Conservation (phyloP, 768 basidiomycete genomes). For the Lentinula detonsa region DNA sequence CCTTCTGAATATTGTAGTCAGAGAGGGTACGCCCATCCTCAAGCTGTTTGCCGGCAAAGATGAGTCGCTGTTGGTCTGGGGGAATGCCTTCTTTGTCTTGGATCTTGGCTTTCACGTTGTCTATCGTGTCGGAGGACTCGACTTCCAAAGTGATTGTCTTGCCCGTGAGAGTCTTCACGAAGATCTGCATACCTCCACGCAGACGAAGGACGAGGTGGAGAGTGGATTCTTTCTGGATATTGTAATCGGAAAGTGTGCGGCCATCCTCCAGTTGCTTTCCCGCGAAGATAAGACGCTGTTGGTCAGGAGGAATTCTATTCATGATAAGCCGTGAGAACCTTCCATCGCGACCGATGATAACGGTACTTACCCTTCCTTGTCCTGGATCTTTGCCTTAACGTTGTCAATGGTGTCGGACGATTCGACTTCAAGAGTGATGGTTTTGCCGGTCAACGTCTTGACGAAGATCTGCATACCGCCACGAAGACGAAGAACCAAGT, state of each 20-base stretch:
- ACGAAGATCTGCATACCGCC: conserved; percentile 80
- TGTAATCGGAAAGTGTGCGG: conserved; percentile 82
- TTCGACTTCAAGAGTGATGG: conserved; percentile 84
- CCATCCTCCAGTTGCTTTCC: conserved; percentile 96
- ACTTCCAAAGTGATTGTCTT: conserved; percentile 93
- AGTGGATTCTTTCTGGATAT: conserved; percentile 95
- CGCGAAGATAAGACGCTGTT: conserved; percentile 94
- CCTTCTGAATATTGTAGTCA: conserved; percentile 90
- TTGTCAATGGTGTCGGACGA: conserved; percentile 74
- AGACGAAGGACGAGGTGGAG: conserved; percentile 80
- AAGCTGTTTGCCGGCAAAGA: conserved; percentile 90
- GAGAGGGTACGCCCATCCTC: conserved; percentile 89
- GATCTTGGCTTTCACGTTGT: conserved; percentile 88
- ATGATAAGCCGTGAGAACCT: conserved; percentile 8
- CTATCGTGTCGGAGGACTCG: conserved; percentile 82
- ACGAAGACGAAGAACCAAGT: conserved; percentile 44
- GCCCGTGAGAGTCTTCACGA: conserved; percentile 78
- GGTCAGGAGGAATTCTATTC: conserved; percentile 72
- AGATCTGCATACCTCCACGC: conserved; percentile 88
- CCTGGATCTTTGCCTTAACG: conserved; percentile 80
- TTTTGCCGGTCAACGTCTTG: conserved; percentile 87
- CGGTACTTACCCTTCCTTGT: conserved; percentile 59
- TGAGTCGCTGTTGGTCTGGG: conserved; percentile 86
- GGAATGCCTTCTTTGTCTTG: conserved; percentile 91
- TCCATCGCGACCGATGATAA: not conserved